Base-by-base conservation (phyloP, 805 yeast species). In the Cyberlindnera xylosilytica region DNA sequence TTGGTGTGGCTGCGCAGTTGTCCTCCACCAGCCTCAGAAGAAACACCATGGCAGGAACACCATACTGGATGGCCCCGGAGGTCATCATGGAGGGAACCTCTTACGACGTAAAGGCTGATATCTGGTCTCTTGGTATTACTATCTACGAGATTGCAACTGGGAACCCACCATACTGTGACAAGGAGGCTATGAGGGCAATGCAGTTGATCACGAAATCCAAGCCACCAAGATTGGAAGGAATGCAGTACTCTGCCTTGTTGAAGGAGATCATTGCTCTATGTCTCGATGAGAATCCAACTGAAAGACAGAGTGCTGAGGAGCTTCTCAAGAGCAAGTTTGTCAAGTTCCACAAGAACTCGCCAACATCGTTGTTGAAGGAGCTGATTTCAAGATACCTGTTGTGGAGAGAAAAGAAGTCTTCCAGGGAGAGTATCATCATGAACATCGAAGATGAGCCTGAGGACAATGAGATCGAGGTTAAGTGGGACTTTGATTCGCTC, bases 41-140 rank as follows among this genome's bases (percentile, higher is more conserved):
- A 54, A 86, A 91, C 27, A 93, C 99, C 0, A 89, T 95, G 79
- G 98, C 96, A 0, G 95, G 95, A 7, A 86, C 95, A 1, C 95
- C 95, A 0, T 93, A 89, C 60, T 93, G 99, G 99, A 93, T 93
- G 99, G 97, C 99, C 0, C 99, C 99, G 0, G 99, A 91, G 62
- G 99, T 91, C 24, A 91, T 91, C 30, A 76, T 87, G 66, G 97
- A 91, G 62, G 95, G 95, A 31, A 85, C 83, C 13, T 75, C 83
- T 8, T 86, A 93, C 69, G 96, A 87, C 61, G 77, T 83, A 34
- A 90, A 83, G 64, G 99, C 96, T 1, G 99, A 93, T 63, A 87
- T 93, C 7, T 93, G 99, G 99, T 90, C 98, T 0, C 63, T 91
- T 36, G 99, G 99, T 13, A 87, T 93, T 47, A 91, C 99, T 0